Percentiles rank a stretch among this genome's conserved stretches.
Evolutionary conservation across 352 stramenopile genomes (phyloP).

Genomic region (Phytophthora meadii): DNA sequence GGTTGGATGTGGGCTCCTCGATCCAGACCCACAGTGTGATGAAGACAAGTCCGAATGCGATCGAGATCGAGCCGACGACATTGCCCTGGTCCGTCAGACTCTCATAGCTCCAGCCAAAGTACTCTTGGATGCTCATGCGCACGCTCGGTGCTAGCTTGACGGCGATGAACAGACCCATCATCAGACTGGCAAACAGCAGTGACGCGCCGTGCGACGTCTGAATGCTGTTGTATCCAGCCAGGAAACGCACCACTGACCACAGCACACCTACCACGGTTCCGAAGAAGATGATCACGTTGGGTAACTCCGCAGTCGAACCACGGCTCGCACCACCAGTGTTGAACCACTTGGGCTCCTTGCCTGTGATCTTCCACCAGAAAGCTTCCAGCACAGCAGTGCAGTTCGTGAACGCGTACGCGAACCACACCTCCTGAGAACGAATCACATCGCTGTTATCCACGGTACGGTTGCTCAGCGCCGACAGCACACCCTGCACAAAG

Average conservation of each 20-base stretch:
- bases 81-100: slow-evolving; percentile 87
- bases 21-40: slow-evolving; percentile 87
- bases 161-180: slow-evolving; percentile 86
- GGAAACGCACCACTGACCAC: slow-evolving; percentile 82
- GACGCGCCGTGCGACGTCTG: slow-evolving; percentile 79
- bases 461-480: slow-evolving; percentile 79
- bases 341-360: slow-evolving; percentile 82
- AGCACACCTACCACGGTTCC: slow-evolving; percentile 68
- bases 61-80: slow-evolving; percentile 76
- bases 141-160: slow-evolving; percentile 83
- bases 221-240: slow-evolving; percentile 78
- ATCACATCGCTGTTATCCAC: slow-evolving; percentile 88
- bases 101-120: slow-evolving; percentile 90
- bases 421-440: slow-evolving; percentile 85
- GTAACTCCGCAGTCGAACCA: slow-evolving; percentile 71
- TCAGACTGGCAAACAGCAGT: slow-evolving; percentile 74
- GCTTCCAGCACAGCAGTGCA: slow-evolving; percentile 78
- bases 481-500: slow-evolving; percentile 76
- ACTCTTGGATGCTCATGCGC: slow-evolving; percentile 89
- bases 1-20: slow-evolving; percentile 83
- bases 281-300: slow-evolving; percentile 83
- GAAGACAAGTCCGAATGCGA: slow-evolving; percentile 80
- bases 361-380: slow-evolving; percentile 86
- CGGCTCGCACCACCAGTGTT: slow-evolving; percentile 78
- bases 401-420: slow-evolving; percentile 87